Base-by-base conservation (phyloP, 192 early-diverging fungal species). In the Entomortierella beljakovae region DNA sequence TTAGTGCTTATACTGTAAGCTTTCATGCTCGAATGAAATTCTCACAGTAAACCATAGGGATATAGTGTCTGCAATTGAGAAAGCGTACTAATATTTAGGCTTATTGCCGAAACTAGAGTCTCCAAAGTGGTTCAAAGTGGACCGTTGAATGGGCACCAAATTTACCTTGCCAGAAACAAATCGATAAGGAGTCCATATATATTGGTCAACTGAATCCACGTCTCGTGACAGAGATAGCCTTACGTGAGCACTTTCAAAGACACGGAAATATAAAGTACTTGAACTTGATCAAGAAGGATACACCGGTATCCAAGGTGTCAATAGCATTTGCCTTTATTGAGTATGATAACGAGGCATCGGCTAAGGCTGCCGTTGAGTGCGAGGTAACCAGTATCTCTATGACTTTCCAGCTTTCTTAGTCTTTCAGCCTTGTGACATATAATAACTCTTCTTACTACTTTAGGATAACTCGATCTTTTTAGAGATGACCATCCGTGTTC, bases 281-380 rank as follows among this genome's bases (percentile, higher is more conserved):
- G 20, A 64, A 85, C 22, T 33, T 92, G 6, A 68, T 92, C 37
- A 90, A 89, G 48, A 69, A 73, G 48, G 50, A 46, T 56, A 68
- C 62, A 33, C 33, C 60, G 10, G 54, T 49, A 1, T 25, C 37
- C 64, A 74, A 64, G 10, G 56, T 70, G 16, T 33, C 85, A n/a
- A 81, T 77, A 0, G 86, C 86, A 1, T 93, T 90, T 80, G 92
- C 90, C 1, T 93, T 93, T 61, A 85, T 93, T 38, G 85, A 85
- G 28, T 93, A 74, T 68, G 61, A 64, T 10, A 62, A 86, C 26
- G 87, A 88, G 43, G 65, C 68, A 15, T 68, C 80, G 29, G 83
- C 89, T 2, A 61, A 66, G 20, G 18, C 57, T 2, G 92, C 90
- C 0, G 87, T 93, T 65, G 80, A 82, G 8, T 31, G 74, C 5